A percentile compares a stretch with the other conserved stretches of the same genome.
Conservation (phyloP, 2,329 filamentous ascomycete species). For the Colletotrichum aenigma region DNA sequence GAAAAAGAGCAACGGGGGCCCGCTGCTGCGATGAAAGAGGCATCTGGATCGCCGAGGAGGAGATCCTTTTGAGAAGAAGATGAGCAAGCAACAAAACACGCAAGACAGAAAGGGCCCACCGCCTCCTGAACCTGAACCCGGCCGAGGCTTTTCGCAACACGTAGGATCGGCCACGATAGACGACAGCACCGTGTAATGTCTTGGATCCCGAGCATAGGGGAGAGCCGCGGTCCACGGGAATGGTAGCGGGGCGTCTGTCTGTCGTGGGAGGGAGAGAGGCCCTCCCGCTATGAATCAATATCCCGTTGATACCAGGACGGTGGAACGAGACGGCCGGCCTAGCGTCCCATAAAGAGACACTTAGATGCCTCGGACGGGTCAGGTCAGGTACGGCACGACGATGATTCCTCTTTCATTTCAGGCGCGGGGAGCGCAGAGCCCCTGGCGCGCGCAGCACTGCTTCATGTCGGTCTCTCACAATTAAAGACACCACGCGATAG, state of each 20-base stretch:
- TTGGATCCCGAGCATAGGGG: background rate
- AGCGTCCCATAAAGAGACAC: background rate
- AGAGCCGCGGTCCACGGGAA: background rate
- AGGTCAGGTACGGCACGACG: background rate
- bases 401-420: background rate
- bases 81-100: background rate
- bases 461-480: background rate
- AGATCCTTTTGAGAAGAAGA: background rate
- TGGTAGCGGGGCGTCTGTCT: background rate
- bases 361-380: background rate
- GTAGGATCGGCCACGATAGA: background rate
- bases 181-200: background rate
- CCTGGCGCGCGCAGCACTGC: background rate
- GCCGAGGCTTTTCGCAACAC: background rate
- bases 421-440: background rate
- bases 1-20: background rate
- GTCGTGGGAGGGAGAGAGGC: background rate
- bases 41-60: background rate
- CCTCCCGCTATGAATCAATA: background rate
- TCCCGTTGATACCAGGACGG: background rate
- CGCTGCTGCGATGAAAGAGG: background rate
- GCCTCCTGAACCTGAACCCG: background rate
- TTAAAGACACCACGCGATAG: background rate
- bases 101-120: background rate
- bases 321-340: conserved; percentile 3